A percentile compares a stretch with the other conserved stretches of the same genome.
These are phyloP conservation scores for Sarcodon aspratus DNA, from an alignment of 768 basidiomycete genomes.

Conservation along the genomic window DNA sequence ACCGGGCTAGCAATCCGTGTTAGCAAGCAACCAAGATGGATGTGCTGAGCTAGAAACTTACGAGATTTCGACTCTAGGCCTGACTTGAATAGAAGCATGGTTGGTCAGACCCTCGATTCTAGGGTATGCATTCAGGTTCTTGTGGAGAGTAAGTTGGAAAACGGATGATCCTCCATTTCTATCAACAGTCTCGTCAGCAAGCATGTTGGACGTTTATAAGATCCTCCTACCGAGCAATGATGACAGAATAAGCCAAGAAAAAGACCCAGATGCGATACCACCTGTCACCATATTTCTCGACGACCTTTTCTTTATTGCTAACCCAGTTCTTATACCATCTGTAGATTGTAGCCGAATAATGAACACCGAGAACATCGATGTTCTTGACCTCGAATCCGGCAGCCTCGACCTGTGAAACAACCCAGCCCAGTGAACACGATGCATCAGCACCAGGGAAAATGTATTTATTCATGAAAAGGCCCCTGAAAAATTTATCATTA, in stretches of 20 bases:
- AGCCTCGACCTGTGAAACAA: constrained; percentile 73
- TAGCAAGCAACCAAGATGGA: no score
- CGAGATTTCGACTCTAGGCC: constrained; percentile 39
- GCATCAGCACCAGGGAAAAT: constrained; percentile 99
- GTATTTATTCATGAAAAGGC: constrained; percentile 97
- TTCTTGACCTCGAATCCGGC: constrained; percentile 97
- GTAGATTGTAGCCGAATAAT: constrained; percentile 86
- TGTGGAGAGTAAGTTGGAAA: constrained; percentile 97
- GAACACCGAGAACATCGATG: constrained; percentile 92
- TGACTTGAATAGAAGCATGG: constrained; percentile 73
- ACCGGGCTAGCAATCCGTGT: no score
- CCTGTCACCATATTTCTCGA: constrained; percentile 80
- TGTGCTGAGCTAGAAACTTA: constrained; percentile 16
- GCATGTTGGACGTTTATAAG: background rate
- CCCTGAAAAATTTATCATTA: constrained; percentile 32
- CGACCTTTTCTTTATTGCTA: constrained; percentile 79
- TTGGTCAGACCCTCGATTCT: constrained; percentile 76
- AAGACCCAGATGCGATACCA: constrained; percentile 96
- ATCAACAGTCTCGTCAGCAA: constrained; percentile 4
- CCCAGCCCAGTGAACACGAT: constrained; percentile 92
- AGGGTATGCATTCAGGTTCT: constrained; percentile 94
- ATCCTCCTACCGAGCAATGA: constrained; percentile 53
- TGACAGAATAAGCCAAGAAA: constrained; percentile 92
- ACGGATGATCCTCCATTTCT: constrained; percentile 86
- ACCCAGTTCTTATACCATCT: constrained; percentile 99